Evolutionary conservation across 192 early-diverging fungal genomes (phyloP), one percentile per base, ranked within the genome.

Genomic region (Coemansia asiatica): DNA sequence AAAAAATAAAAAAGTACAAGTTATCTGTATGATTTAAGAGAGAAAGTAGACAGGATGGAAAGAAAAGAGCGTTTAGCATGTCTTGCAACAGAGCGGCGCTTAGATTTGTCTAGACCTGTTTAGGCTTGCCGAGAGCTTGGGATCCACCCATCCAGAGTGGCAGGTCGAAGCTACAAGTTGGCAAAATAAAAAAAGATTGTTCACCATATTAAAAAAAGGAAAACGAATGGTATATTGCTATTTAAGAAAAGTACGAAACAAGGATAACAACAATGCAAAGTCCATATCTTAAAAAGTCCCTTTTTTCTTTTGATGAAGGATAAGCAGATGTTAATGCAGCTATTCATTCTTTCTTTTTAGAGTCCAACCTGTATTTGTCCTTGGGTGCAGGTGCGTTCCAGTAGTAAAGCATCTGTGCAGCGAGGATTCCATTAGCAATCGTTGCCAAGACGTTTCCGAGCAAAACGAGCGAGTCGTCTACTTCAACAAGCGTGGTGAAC

Each of bases 401-500:
- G 80, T 92, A 94, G 7, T 84, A 75, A 57, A 91, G 57, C 76
- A 95, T 86, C 75, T 97, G 95, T 1, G 85, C 61, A 18, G 90
- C 85, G 35, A 97, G 69, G 16, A 94, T 67, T 23, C 79, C 87
- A 74, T 98, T 97, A 56, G 96, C 85, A 27, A 79, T 53, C 6
- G 88, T 83, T 26, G 93, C 91, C 54, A 91, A 72, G 16, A 91
- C 44, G 47, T 80, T 85, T 49, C 90, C 88, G 21, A 81, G 63
- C 21, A 98, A 77, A 66, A 98, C 85, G 9, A 92, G 67, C 21
- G 83, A 73, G 69, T 97, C 95, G 62, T 94, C 85, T 5, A 97
- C 85, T 77, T 98, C 95, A 31, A 91, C 89, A 70, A 96, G 63
- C 13, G 97, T 97, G 9, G 97, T 98, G 69, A 90, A 94, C 2